Conservation (phyloP, 1,284 basidiomycete genomes). For the Coniferiporia weirii region DNA sequence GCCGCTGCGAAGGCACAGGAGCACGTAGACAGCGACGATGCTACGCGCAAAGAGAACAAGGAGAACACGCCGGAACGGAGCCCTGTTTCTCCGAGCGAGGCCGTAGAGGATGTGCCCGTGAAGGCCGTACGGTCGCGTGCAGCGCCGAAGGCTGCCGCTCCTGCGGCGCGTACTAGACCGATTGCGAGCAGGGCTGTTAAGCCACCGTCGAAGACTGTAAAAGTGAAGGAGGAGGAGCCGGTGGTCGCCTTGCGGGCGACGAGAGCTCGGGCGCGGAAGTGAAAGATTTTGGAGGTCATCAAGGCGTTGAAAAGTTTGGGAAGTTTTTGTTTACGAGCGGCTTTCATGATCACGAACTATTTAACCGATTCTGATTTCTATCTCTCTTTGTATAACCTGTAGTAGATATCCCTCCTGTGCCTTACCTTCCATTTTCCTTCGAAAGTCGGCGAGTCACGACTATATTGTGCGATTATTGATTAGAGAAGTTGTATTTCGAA, state of each 20-base stretch:
- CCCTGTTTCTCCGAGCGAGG: slow-evolving; percentile 2
- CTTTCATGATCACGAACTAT: too few relatives aligned
- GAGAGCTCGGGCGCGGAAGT: slow-evolving; percentile 11
- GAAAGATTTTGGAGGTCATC: not conserved
- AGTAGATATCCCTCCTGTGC: too few relatives aligned
- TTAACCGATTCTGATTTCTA: too few relatives aligned
- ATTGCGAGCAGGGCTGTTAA: not conserved
- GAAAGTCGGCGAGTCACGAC: too few relatives aligned
- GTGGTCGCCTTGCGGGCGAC: not conserved
- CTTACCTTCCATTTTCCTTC: too few relatives aligned
- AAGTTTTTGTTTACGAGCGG: too few relatives aligned
- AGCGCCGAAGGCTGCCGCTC: not conserved
- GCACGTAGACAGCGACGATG: slow-evolving; percentile 10
- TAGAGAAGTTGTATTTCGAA: too few relatives aligned
- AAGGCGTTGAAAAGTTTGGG: too few relatives aligned
- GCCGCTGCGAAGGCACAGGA: not conserved
- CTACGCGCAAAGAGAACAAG: slow-evolving; percentile 27
- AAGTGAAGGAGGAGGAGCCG: slow-evolving; percentile 12
- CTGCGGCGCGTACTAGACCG: not conserved
- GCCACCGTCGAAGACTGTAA: not conserved
- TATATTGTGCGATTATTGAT: too few relatives aligned
- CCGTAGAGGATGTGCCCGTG: not conserved
- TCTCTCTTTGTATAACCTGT: too few relatives aligned
- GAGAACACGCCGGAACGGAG: slow-evolving; percentile 36
- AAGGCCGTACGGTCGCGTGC: slow-evolving; percentile 5